Conservation (phyloP, 495 filamentous ascomycete genomes). For the Thermothielavioides terrestris region DNA sequence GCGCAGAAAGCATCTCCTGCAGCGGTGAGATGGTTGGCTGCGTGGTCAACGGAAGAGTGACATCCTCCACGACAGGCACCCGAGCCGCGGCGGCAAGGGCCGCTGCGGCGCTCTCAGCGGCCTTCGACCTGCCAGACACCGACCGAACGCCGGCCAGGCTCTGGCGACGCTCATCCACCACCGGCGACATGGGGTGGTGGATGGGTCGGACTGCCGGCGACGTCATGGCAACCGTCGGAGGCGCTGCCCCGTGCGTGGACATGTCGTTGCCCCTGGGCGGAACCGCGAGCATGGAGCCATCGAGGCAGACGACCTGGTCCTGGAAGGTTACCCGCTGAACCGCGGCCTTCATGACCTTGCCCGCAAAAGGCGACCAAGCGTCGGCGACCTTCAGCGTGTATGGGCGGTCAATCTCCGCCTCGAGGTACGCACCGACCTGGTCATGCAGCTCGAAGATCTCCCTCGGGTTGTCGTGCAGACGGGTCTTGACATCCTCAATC, state of each 20-base stretch:
- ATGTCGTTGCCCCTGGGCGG: slow-evolving; percentile 60
- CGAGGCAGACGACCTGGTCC: slow-evolving; percentile 66
- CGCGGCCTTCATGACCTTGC: slow-evolving; percentile 60
- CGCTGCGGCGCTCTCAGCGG: slow-evolving; percentile 16
- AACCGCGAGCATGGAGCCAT: slow-evolving; percentile 53
- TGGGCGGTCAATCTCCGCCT: slow-evolving; percentile 65
- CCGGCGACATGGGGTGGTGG: slow-evolving; percentile 30
- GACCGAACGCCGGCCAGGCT: slow-evolving; percentile 14
- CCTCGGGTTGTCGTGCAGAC: slow-evolving; percentile 74
- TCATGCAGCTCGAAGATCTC: slow-evolving; percentile 83
- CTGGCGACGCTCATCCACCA: slow-evolving; percentile 17
- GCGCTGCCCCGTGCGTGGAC: slow-evolving; percentile 58
- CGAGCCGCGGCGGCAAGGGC: slow-evolving; percentile 7
- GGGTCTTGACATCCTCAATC: slow-evolving; percentile 59
- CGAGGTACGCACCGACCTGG: slow-evolving; percentile 62
- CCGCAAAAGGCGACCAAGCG: slow-evolving; percentile 68
- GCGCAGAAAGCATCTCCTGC: slow-evolving; percentile 58
- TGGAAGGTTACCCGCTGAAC: slow-evolving; percentile 76
- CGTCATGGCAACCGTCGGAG: slow-evolving; percentile 33
- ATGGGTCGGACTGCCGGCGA: slow-evolving; percentile 49
- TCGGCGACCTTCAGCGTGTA: slow-evolving; percentile 48
- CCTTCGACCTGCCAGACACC: slow-evolving; percentile 9
- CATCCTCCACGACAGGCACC: slow-evolving; percentile 36
- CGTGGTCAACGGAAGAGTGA: slow-evolving; percentile 43
- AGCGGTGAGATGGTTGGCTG: slow-evolving; percentile 37